A percentile compares a stretch with the other conserved stretches of the same genome.
phyloP scores from a whole-genome alignment of 345 rosid genomes.

The Boechera retrofracta region DNA sequence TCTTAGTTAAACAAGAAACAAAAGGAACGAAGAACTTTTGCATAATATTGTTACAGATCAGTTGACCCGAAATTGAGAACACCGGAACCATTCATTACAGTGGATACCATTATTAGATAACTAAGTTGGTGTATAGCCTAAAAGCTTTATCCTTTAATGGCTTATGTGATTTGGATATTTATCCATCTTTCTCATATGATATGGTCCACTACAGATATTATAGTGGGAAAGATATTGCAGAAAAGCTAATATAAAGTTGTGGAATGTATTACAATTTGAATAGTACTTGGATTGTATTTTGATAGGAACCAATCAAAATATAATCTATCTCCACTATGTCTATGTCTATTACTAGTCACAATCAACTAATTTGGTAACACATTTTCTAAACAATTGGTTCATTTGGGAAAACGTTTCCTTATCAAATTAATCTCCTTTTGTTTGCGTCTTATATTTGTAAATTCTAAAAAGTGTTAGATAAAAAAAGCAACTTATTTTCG shows the following conservation, averaged over 20 bases:
- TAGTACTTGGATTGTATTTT: conserved; percentile 25
- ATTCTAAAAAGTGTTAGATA: neutral
- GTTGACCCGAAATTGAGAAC: conserved; percentile 6
- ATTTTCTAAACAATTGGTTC: conserved; percentile 25
- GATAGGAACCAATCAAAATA: conserved; percentile 33
- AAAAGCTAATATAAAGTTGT: conserved; percentile 36
- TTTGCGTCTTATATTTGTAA: conserved; percentile 21
- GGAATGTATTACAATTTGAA: conserved; percentile 24
- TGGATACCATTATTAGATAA: conserved; percentile 25
- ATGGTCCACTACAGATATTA: conserved; percentile 41
- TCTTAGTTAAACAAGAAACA: conserved; percentile 12
- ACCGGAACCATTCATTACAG: neutral
- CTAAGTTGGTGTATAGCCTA: conserved; percentile 37
- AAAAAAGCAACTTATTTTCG: too few species aligned
- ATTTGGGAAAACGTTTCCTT: conserved; percentile 8
- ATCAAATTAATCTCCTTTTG: conserved; percentile 10
- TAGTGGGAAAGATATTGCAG: conserved; percentile 31
- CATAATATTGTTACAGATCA: neutral
- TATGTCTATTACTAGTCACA: conserved; percentile 34
- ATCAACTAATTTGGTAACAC: conserved; percentile 22
- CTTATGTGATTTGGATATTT: conserved; percentile 32
- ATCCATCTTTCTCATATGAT: conserved; percentile 34
- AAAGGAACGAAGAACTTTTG: conserved; percentile 1
- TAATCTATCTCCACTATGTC: conserved; percentile 25
- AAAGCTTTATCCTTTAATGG: conserved; percentile 22